These are phyloP conservation scores for Hanseniaspora taiwanica DNA, from an alignment of 805 yeast genomes.

Conservation along the genomic window DNA sequence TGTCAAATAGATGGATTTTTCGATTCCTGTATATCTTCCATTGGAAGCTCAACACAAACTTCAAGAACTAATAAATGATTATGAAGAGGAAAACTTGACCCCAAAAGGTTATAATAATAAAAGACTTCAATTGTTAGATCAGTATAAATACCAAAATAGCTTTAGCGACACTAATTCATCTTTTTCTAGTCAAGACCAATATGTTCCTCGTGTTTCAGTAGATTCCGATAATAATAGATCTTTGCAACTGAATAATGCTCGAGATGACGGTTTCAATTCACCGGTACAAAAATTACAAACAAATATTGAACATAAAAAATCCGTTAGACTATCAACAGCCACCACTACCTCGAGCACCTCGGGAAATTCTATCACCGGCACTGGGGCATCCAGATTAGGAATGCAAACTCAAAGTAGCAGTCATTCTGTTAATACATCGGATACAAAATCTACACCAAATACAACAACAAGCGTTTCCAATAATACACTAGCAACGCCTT, in stretches of 20 bases:
- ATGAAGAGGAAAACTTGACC: constrained; percentile 57
- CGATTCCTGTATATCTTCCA: constrained; percentile 33
- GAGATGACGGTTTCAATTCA: too few relatives aligned
- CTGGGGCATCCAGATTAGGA: too few relatives aligned
- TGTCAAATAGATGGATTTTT: constrained; percentile 29
- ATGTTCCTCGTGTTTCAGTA: neutral
- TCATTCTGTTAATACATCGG: too few relatives aligned
- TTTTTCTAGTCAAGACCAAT: neutral
- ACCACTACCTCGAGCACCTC: too few relatives aligned
- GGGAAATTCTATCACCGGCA: too few relatives aligned
- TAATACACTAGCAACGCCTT: neutral
- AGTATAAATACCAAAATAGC: constrained; percentile 5
- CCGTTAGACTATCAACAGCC: too few relatives aligned
- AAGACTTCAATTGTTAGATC: constrained; percentile 23
- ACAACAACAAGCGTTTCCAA: neutral
- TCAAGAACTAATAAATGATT: constrained; percentile 34
- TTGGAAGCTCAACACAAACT: constrained; percentile 26
- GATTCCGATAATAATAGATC: neutral
- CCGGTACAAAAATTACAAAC: too few relatives aligned
- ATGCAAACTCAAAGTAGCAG: too few relatives aligned
- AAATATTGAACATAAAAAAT: too few relatives aligned
- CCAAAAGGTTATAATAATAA: constrained; percentile 59
- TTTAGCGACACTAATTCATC: neutral
- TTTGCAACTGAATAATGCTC: too few relatives aligned
- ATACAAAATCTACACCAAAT: neutral